Conservation (phyloP, 805 yeast species). For the Candida tibetensis region DNA sequence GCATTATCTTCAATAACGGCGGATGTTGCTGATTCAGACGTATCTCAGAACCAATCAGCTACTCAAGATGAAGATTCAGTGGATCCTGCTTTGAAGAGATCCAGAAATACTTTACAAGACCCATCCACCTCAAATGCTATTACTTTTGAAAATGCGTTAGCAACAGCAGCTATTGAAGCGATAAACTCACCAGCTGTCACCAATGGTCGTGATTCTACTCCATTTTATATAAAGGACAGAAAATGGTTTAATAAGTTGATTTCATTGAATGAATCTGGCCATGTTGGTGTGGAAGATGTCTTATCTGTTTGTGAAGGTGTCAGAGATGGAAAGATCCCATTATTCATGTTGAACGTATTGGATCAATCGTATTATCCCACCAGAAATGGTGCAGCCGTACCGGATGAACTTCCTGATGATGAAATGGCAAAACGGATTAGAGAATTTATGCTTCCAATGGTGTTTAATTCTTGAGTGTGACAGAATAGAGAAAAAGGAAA, state of each 20-base stretch:
- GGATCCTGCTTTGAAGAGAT: slow-evolving; percentile 28
- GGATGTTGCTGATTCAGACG: slow-evolving; percentile 8
- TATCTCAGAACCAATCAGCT: slow-evolving; percentile 4
- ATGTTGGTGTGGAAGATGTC: slow-evolving; percentile 29
- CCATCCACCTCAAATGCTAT: slow-evolving; percentile 6
- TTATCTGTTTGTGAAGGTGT: slow-evolving; percentile 35
- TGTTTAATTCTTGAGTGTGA: slow-evolving; percentile 15
- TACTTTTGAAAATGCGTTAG: slow-evolving; percentile 23
- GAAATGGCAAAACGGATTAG: slow-evolving; percentile 32
- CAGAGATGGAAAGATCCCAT: slow-evolving; percentile 35
- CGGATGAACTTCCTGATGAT: slow-evolving; percentile 22
- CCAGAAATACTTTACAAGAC: slow-evolving; percentile 15
- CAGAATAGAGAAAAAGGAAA: background rate
- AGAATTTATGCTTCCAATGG: slow-evolving; percentile 36
- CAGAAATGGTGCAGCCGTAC: slow-evolving; percentile 13
- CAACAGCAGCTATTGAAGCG: slow-evolving; percentile 32
- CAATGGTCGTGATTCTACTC: slow-evolving; percentile 19
- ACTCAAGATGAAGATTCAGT: slow-evolving; percentile 23
- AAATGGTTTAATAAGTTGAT: slow-evolving; percentile 37
- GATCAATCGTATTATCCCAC: slow-evolving; percentile 30
- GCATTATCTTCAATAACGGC: slow-evolving; percentile 8
- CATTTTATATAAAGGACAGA: slow-evolving; percentile 33
- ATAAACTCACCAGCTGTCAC: slow-evolving; percentile 29
- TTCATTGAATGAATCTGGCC: slow-evolving; percentile 24
- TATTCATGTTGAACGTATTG: slow-evolving; percentile 32